Evolutionary conservation across 805 yeast genomes (phyloP), one percentile per base, ranked within the genome.

Genomic region (Starmera amethionina): DNA sequence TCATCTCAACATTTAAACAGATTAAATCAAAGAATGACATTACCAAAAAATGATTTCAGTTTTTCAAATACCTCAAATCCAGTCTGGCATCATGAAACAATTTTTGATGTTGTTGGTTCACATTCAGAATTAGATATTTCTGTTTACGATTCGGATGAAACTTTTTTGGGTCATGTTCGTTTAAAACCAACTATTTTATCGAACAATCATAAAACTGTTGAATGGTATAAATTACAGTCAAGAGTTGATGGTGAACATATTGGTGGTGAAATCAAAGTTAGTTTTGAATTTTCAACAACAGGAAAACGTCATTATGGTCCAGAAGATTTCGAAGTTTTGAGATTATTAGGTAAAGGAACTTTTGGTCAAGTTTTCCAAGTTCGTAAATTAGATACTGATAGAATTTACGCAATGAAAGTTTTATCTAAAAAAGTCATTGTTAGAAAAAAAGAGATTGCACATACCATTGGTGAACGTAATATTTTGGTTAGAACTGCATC

Each of bases 311-410:
- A 82, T 50, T 85, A 82, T 55, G 96, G 96, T 1, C 98, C 98
- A 5, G 82, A 81, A 39, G 97, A 93, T 63, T 93, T 93, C 62
- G 96, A 89, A 59, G 87, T 90, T 14, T 73, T 93, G 52, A 73
- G 96, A 55, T 68, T 90, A 40, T 68, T 90, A 45, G 98, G 98
- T 45, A 88, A 87, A 58, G 98, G 98, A 40, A 93, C 97, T 1
- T 90, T 90, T 68, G 98, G 98, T 29, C 96, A 87, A 65, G 98
- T 90, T 31, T 93, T 82, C 63, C 98, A 93, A 66, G 98, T 93
- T 35, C 79, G 82, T 47, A 93, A 90, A 72, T 73, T 73, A 50
- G 97, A 93, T 58, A 87, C 95, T 8, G 75, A 77, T 43, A 76
- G 97, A 52, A 82, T 93, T 43, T 93, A 93, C 59, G 98, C 98